Percentiles rank a stretch among this genome's conserved stretches.
Evolutionary conservation across 441 rosid species (phyloP).

Genomic region (Daphne laureola): DNA sequence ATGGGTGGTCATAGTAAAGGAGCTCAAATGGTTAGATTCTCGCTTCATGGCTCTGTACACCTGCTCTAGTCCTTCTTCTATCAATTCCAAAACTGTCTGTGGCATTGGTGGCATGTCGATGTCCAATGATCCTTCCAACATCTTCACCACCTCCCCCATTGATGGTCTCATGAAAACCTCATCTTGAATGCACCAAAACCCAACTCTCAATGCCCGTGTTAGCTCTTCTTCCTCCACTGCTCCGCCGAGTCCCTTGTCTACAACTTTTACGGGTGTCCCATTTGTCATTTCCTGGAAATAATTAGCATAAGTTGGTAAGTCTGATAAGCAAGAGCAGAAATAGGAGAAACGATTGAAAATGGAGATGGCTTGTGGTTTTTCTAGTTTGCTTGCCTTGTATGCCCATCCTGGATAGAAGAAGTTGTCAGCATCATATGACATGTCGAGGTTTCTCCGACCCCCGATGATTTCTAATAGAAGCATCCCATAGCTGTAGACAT

Average conservation of each 20-base stretch:
- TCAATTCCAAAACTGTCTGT: constrained; percentile 66
- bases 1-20: constrained; percentile 34
- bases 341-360: not conserved
- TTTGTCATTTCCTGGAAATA: constrained; percentile 46
- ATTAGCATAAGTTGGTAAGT: not conserved
- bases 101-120: constrained; percentile 69
- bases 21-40: constrained; percentile 46
- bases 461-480: constrained; percentile 88
- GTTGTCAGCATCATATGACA: constrained; percentile 56
- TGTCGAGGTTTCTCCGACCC: constrained; percentile 86
- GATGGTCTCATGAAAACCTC: constrained; percentile 68
- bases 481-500: constrained; percentile 92
- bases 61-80: constrained; percentile 84
- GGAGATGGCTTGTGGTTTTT: not conserved
- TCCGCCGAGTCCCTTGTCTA: constrained; percentile 50
- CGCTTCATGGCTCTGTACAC: constrained; percentile 76
- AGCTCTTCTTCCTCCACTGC: constrained; percentile 71
- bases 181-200: constrained; percentile 90
- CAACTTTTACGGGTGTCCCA: constrained; percentile 51
- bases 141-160: constrained; percentile 85
- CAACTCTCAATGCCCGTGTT: constrained; percentile 53
- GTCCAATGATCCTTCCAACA: constrained; percentile 62
- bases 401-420: constrained; percentile 94
- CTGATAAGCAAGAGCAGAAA: constrained; percentile 2
- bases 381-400: constrained; percentile 41